phyloP scores from a whole-genome alignment of 1,284 basidiomycete species.

The Sporisorium reilianum region DNA sequence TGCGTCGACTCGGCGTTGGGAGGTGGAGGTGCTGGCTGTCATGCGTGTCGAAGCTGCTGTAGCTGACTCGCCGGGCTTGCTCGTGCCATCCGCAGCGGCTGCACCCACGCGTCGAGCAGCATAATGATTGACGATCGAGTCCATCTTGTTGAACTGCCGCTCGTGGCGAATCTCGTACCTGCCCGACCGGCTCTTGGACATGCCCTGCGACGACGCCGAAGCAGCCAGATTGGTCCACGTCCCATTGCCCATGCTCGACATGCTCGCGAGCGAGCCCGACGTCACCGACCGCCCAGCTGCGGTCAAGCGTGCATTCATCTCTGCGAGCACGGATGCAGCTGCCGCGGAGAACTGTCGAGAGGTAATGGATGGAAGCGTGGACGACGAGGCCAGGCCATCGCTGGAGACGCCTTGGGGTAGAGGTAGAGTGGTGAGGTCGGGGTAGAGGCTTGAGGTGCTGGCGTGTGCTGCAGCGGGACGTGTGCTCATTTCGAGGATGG shows the following conservation, averaged over 20 bases:
- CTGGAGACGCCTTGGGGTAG: conserved; percentile 28
- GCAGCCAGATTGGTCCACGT: conserved; percentile 30
- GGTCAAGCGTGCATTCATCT: conserved; percentile 55
- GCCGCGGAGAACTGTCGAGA: conserved; percentile 49
- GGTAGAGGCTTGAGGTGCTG: conserved; percentile 32
- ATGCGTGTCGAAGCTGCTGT: conserved; percentile 2
- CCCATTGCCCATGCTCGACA: conserved; percentile 36
- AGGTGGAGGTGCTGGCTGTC: conserved; percentile 14
- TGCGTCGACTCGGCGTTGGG: conserved; percentile 26
- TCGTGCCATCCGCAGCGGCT: not conserved
- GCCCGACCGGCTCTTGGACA: conserved; percentile 34
- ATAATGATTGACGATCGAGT: conserved; percentile 57
- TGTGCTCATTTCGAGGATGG: conserved; percentile 37
- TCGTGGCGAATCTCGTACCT: conserved; percentile 55
- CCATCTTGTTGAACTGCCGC: conserved; percentile 54
- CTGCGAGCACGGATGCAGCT: conserved; percentile 49
- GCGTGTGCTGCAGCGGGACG: not conserved
- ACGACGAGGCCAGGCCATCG: conserved; percentile 33
- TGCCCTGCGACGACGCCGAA: conserved; percentile 30
- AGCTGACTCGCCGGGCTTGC: conserved; percentile 4
- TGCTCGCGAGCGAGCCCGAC: conserved; percentile 27
- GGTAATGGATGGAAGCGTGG: conserved; percentile 43
- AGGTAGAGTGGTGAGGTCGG: conserved; percentile 27
- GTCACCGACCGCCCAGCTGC: conserved; percentile 42
- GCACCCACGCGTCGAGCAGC: conserved; percentile 46